phyloP scores from a whole-genome alignment of 1,139 yeast genomes.

The Saccharomyces pastorianus region DNA sequence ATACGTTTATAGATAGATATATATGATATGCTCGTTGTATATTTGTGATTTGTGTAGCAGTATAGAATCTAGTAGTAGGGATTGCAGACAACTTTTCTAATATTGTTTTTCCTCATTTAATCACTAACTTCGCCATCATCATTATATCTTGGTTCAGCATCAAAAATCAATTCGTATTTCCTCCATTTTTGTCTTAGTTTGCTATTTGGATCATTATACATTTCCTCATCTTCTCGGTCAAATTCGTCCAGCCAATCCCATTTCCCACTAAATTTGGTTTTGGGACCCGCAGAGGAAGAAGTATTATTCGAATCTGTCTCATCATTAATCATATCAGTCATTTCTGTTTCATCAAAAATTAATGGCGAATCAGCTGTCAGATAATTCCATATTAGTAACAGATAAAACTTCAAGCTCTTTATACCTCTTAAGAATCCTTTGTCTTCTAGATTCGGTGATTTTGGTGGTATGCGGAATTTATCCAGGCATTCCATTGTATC shows the following conservation, averaged over 20 bases:
- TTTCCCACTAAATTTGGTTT: conserved; percentile 17
- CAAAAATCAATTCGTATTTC: conserved; percentile 30
- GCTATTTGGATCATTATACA: conserved; percentile 24
- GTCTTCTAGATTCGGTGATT: conserved; percentile 56
- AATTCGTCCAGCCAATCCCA: conserved; percentile 46
- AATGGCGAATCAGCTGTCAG: conserved; percentile 36
- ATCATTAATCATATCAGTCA: conserved; percentile 25
- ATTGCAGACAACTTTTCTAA: not conserved
- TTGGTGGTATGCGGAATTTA: conserved; percentile 57
- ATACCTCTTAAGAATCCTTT: conserved; percentile 81
- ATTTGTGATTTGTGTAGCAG: not conserved
- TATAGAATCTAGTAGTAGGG: not conserved
- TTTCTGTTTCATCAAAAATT: conserved; percentile 24
- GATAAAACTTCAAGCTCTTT: conserved; percentile 54
- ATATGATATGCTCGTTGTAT: not conserved
- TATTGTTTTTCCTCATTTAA: conserved; percentile 6
- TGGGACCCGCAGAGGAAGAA: not conserved
- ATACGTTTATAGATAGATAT: not conserved
- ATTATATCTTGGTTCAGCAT: conserved; percentile 29
- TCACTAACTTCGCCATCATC: conserved; percentile 30
- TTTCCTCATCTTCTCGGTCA: conserved; percentile 35
- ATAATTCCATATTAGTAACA: conserved; percentile 45
- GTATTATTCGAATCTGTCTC: conserved; percentile 18
- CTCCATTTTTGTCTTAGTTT: conserved; percentile 31
- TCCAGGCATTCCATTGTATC: conserved; percentile 34